Percentiles rank a stretch among this genome's conserved stretches.
These are phyloP conservation scores for Candida adriatica DNA, from an alignment of 805 yeast species.

Conservation along the genomic window DNA sequence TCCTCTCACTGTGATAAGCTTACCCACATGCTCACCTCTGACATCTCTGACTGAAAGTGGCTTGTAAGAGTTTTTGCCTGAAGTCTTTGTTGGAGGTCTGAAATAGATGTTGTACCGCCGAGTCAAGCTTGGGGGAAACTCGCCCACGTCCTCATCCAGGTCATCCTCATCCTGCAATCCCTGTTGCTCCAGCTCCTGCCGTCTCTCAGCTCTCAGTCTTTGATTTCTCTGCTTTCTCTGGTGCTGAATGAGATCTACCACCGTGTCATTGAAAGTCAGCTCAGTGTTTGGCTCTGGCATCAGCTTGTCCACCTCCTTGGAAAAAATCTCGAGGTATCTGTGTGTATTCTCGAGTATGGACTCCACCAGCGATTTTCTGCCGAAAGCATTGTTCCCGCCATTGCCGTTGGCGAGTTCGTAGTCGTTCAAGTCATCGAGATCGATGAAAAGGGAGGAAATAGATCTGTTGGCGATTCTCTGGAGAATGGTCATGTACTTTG, in stretches of 20 bases:
- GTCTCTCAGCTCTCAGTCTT: conserved; percentile 59
- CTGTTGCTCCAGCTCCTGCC: conserved; percentile 49
- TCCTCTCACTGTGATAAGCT: conserved; percentile 85
- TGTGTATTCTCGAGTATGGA: conserved; percentile 66
- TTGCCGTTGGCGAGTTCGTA: conserved; percentile 47
- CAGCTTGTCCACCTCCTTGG: conserved; percentile 66
- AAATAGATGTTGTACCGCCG: conserved; percentile 85
- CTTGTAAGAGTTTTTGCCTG: conserved; percentile 29
- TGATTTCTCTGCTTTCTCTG: conserved; percentile 83
- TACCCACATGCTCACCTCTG: conserved; percentile 77
- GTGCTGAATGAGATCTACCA: conserved; percentile 84
- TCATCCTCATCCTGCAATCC: conserved; percentile 24
- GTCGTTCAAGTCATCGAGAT: conserved; percentile 74
- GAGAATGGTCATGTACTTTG: conserved; percentile 69
- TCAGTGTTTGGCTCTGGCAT: conserved; percentile 86
- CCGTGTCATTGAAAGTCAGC: conserved; percentile 77
- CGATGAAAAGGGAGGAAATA: conserved; percentile 56
- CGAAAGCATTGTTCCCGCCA: conserved; percentile 18
- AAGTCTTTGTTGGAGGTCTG: conserved; percentile 55
- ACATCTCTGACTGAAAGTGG: conserved; percentile 87
- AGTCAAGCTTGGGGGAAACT: conserved; percentile 81
- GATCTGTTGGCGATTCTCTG: conserved; percentile 86
- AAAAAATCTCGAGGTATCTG: conserved; percentile 73
- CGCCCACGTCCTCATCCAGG: conserved; percentile 25
- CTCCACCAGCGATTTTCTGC: conserved; percentile 39